Percentiles rank a stretch among this genome's conserved stretches.
Evolutionary conservation across 495 filamentous ascomycete genomes (phyloP).

Genomic region (Viridothelium virens): DNA sequence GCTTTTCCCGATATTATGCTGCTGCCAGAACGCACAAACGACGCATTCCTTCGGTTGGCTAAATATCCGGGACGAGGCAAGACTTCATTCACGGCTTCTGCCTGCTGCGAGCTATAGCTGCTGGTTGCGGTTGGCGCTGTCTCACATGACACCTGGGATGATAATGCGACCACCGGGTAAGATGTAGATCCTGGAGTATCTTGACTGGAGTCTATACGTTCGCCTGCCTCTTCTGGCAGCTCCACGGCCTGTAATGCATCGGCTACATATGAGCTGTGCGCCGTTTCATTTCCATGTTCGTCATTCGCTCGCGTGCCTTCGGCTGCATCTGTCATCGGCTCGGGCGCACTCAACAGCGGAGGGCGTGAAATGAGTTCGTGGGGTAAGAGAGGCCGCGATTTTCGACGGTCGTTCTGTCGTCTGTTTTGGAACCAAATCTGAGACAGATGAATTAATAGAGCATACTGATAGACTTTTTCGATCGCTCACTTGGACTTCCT

Average conservation of each 20-base stretch:
- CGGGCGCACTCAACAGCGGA: conserved; percentile 21
- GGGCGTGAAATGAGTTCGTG: conserved; percentile 57
- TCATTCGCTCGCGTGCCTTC: background rate
- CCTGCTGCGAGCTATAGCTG: conserved; percentile 15
- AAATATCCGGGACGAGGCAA: conserved; percentile 32
- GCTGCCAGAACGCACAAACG: conserved; percentile 23
- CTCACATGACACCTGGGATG: conserved; percentile 11
- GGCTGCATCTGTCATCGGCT: background rate
- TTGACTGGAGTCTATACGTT: background rate
- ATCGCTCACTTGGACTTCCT: conserved; percentile 85
- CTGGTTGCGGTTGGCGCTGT: conserved; percentile 21
- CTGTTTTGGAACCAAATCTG: conserved; percentile 99
- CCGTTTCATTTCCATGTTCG: background rate
- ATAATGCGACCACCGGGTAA: background rate
- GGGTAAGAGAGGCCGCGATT: conserved; percentile 76
- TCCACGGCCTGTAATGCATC: background rate
- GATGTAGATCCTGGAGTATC: background rate
- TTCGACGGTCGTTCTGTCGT: conserved; percentile 85
- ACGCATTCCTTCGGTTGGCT: conserved; percentile 37
- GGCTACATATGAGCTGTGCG: background rate
- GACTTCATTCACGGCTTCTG: background rate
- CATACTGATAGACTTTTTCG: conserved; percentile 15
- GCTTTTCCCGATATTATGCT: conserved; percentile 15
- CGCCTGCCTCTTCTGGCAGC: background rate
- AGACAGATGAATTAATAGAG: conserved; percentile 7